Evolutionary conservation across 2,329 filamentous ascomycete species (phyloP), one percentile per base, ranked within the genome.

Genomic region (Blastomyces silverae): DNA sequence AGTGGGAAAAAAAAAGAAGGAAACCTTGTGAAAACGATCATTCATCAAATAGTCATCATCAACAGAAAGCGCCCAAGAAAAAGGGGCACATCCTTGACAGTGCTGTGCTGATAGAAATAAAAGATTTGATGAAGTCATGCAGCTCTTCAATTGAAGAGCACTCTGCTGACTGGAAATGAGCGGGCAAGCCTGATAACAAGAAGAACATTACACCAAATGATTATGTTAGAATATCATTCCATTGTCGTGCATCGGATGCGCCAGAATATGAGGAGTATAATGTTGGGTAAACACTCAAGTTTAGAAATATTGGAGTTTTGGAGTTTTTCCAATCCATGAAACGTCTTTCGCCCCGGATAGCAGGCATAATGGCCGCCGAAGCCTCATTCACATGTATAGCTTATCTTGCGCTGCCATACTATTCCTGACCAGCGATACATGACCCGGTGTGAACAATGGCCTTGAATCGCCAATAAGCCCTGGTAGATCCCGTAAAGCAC

Each of bases 351-450:
- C 3, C 11, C 34, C 31, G n/a, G 22, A 42, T 4, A 10, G 34
- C 20, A 56, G 17, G 1, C 10, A 22, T 31, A 25, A 1, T 10
- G 34, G 39, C n/a, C 5, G 17, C 55, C 4, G 22, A 58, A 58
- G 11, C 34, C 7, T 10, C 34, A 37, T 37, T 58, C 55, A 25
- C 17, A 58, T 39, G 53, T 62, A 62, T 42, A 62, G 42, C 31
- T 62, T 62, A 7, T 62, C 46, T 17, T 11, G 28, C 15, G 5
- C 28, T 17, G 46, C 46, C 31, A n/a, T n/a, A 37, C 60, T 22
- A 53, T 55, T 25, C 46, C 39, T 53, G n/a, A 62, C 46, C n/a
- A 62, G 39, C 46, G 60, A 53, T 62, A 62, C 37, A 62, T 62
- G 60, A 39, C 46, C 60, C 1, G 46, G 60, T 17, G 15, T 55